Conservation (phyloP, 768 basidiomycete genomes). For the Rhodotorula graminis region DNA sequence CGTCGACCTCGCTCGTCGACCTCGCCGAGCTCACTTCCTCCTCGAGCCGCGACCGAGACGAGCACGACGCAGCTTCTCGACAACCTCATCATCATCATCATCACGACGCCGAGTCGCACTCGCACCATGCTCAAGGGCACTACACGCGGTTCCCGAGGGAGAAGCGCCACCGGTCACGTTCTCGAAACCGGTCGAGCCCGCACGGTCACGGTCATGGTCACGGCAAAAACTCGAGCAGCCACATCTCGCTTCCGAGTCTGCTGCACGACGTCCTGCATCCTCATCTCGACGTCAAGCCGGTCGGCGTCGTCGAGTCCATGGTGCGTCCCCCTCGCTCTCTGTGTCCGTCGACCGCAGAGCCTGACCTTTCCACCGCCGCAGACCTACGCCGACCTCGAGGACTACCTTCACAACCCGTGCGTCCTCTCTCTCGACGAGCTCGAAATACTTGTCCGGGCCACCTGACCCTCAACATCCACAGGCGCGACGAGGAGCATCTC, state of each 20-base stretch:
- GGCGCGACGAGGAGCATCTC: conserved; percentile 36
- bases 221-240: conserved; percentile 7
- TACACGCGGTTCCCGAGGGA: background rate
- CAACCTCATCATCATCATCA: background rate
- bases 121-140: background rate
- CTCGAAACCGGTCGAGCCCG: background rate
- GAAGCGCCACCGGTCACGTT: conserved; percentile 1
- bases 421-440: background rate
- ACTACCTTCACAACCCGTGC: conserved; percentile 21
- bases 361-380: background rate
- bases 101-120: background rate
- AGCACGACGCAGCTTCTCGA: too few species aligned
- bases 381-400: conserved; percentile 33
- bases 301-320: conserved; percentile 30
- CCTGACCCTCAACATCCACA: background rate
- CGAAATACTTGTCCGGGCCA: too few species aligned
- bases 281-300: conserved; percentile 19
- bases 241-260: conserved; percentile 21
- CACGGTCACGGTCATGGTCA: background rate
- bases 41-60: background rate
- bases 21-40: conserved; percentile 1
- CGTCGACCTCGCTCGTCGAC: conserved; percentile 15
- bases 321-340: background rate
- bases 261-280: conserved; percentile 39
- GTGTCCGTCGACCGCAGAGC: too few species aligned